Conservation (phyloP, 192 early-diverging fungal genomes). For the Backusella mclennaniae region DNA sequence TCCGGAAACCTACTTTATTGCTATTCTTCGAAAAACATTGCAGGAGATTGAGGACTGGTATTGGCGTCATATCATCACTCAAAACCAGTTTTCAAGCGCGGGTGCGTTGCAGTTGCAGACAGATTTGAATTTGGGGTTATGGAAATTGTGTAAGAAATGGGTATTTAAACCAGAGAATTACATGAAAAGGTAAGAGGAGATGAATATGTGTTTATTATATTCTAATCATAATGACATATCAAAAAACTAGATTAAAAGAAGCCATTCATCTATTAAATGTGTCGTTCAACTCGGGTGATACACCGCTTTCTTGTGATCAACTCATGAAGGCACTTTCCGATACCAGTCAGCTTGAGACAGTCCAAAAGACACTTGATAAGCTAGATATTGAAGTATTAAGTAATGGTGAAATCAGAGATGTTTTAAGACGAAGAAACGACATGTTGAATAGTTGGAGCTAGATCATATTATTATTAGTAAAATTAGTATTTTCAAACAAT, state of each 20-base stretch:
- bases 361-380: not conserved
- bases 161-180: conserved; percentile 55
- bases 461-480: not conserved
- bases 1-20: conserved; percentile 36
- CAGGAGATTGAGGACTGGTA: conserved; percentile 51
- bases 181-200: conserved; percentile 33
- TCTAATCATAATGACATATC: not conserved
- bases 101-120: conserved; percentile 45
- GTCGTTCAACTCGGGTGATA: not conserved
- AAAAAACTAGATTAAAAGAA: conserved; percentile 26
- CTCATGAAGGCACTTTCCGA: conserved; percentile 15
- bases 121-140: conserved; percentile 49
- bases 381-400: conserved; percentile 28
- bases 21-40: conserved; percentile 38
- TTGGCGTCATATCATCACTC: conserved; percentile 52
- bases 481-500: not conserved
- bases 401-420: conserved; percentile 21
- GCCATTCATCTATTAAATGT: conserved; percentile 25
- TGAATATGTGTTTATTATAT: not conserved
- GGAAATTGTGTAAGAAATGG: conserved; percentile 40
- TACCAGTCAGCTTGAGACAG: not conserved
- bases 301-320: conserved; percentile 1
- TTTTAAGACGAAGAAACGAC: conserved; percentile 30
- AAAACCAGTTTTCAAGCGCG: conserved; percentile 50
- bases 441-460: conserved; percentile 24